These are phyloP conservation scores for Dalechampia spathulata DNA, from an alignment of 441 rosid genomes.

Conservation along the genomic window DNA sequence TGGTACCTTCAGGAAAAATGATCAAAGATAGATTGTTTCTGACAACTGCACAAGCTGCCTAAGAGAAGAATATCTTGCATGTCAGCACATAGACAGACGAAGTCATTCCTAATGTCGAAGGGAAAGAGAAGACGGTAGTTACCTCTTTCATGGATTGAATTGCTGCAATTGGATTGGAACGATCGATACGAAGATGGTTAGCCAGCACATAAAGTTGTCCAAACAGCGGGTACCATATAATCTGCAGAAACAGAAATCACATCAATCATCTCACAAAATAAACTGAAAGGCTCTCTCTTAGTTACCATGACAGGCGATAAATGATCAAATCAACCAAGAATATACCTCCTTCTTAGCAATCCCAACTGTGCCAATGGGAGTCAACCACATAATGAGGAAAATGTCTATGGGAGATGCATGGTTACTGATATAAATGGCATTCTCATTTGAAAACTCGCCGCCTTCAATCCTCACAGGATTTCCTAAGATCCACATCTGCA, in stretches of 20 bases:
- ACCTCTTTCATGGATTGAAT: slow-evolving; percentile 48
- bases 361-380: slow-evolving; percentile 43
- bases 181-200: slow-evolving; percentile 47
- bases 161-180: slow-evolving; percentile 40
- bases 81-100: not conserved
- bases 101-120: not conserved
- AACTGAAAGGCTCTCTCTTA: not conserved
- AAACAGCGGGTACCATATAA: slow-evolving; percentile 48
- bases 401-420: slow-evolving; percentile 52
- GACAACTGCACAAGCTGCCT: slow-evolving; percentile 34
- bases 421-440: slow-evolving; percentile 45
- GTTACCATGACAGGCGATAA: not conserved
- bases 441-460: slow-evolving; percentile 31
- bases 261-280: not conserved
- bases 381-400: slow-evolving; percentile 48
- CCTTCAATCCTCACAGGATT: slow-evolving; percentile 47
- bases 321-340: not conserved
- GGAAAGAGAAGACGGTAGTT: not conserved
- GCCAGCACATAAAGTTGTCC: slow-evolving; percentile 54
- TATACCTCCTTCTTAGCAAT: slow-evolving; percentile 50
- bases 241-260: slow-evolving; percentile 21
- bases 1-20: slow-evolving; percentile 53
- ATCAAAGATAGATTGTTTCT: slow-evolving; percentile 35
- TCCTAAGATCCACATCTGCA: slow-evolving; percentile 59
- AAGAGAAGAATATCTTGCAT: slow-evolving; percentile 7